A percentile compares a stretch with the other conserved stretches of the same genome.
phyloP scores from a whole-genome alignment of 2,329 filamentous ascomycete genomes.

The Dactylellina cionopaga region DNA sequence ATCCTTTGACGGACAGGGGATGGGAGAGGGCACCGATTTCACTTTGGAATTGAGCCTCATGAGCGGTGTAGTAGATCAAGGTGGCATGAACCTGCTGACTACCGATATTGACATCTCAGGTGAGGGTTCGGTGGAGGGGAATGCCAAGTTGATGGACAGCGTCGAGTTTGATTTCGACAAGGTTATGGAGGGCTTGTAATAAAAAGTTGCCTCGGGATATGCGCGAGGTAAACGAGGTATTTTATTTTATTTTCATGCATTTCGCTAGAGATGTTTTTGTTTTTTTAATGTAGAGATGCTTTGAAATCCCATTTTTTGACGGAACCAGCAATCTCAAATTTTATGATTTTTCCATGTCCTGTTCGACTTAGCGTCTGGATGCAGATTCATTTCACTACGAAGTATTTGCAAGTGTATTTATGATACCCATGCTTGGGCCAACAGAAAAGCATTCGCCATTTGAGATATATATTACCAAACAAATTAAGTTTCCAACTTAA shows the following conservation, averaged over 20 bases:
- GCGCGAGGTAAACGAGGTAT: constrained; percentile 10
- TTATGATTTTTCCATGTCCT: background rate
- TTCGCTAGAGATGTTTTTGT: background rate
- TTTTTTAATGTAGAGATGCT: background rate
- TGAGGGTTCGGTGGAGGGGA: constrained; percentile 52
- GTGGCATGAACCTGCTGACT: constrained; percentile 38
- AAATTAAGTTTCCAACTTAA: background rate
- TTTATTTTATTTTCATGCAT: constrained; percentile 13
- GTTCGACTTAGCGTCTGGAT: constrained; percentile 1
- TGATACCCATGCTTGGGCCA: constrained; percentile 51
- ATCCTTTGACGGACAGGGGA: constrained; percentile 53
- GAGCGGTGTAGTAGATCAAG: constrained; percentile 27
- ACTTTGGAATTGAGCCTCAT: constrained; percentile 42
- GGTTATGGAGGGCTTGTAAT: constrained; percentile 55
- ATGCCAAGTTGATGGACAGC: constrained; percentile 54
- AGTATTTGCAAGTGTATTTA: constrained; percentile 26
- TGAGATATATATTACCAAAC: background rate
- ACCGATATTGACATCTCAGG: constrained; percentile 19
- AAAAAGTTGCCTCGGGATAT: constrained; percentile 15
- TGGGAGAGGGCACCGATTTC: constrained; percentile 38
- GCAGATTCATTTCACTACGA: constrained; percentile 1
- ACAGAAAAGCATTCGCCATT: constrained; percentile 46
- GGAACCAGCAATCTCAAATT: background rate
- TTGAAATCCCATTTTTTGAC: background rate
- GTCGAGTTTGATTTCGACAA: constrained; percentile 57